These are phyloP conservation scores for Nissolia schottii DNA, from an alignment of 306 rosid species.

Conservation along the genomic window DNA sequence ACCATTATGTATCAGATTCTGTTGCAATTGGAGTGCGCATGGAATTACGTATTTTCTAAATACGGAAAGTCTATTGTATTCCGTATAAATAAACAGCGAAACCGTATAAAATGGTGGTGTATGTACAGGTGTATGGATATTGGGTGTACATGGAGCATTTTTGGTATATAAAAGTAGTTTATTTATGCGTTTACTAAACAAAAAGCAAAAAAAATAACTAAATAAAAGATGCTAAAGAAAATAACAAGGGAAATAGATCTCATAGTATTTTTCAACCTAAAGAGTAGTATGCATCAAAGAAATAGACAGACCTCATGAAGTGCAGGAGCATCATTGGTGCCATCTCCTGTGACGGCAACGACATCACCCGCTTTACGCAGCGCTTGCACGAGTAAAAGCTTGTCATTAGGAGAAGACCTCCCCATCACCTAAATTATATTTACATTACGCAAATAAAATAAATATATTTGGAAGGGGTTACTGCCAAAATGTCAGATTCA, in stretches of 20 bases:
- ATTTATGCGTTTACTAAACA: too few species aligned
- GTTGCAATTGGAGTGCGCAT: too few species aligned
- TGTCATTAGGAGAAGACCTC: constrained; percentile 98
- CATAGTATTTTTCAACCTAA: background rate
- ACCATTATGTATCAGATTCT: too few species aligned
- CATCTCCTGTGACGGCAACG: constrained; percentile 99
- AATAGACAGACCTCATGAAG: constrained; percentile 85
- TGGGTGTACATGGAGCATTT: too few species aligned
- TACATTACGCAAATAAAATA: constrained; percentile 7
- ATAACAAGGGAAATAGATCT: background rate
- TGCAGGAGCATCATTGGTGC: constrained; percentile 98
- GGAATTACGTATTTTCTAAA: too few species aligned
- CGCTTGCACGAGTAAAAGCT: constrained; percentile 97
- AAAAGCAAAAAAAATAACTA: too few species aligned
- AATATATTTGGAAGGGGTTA: background rate
- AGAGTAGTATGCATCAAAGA: constrained; percentile 20
- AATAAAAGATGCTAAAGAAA: too few species aligned
- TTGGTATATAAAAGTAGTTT: too few species aligned
- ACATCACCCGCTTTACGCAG: constrained; percentile 86
- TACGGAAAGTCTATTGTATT: too few species aligned
- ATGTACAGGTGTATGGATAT: too few species aligned
- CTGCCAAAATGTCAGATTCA: background rate
- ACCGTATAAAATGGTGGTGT: too few species aligned
- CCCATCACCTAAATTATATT: constrained; percentile 71
- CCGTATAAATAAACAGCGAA: too few species aligned